A percentile compares a stretch with the other conserved stretches of the same genome.
Conservation (phyloP, 345 rosid genomes). For the Eucalyptus cloeziana region DNA sequence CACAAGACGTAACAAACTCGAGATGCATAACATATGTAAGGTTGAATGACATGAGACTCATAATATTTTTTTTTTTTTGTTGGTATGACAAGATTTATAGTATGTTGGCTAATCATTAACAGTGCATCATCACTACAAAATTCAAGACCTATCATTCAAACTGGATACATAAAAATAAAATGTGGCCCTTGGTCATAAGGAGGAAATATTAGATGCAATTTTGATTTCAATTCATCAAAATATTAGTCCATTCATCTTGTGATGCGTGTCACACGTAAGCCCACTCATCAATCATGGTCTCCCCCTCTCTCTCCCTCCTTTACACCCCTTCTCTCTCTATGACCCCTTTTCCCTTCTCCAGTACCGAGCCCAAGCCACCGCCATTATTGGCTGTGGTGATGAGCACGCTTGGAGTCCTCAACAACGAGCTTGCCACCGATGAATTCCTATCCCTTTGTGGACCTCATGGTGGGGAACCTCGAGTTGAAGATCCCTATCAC, state of each 20-base stretch:
- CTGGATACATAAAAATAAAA: no score
- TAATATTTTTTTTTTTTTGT: no score
- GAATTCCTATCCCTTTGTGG: not conserved
- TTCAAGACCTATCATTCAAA: no score
- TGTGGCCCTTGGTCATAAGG: not conserved
- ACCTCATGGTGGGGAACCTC: not conserved
- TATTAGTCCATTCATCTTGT: not conserved
- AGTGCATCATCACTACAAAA: not conserved
- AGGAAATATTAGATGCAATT: not conserved
- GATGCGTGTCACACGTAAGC: rapidly evolving
- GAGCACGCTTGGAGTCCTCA: not conserved
- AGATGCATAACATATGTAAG: not conserved
- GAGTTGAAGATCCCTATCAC: not conserved
- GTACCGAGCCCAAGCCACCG: not conserved
- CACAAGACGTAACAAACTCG: not conserved
- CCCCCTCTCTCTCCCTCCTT: no score
- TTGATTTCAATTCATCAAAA: not conserved
- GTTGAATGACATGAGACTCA: rapidly evolving
- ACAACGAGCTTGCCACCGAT: not conserved
- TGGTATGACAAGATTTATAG: no score
- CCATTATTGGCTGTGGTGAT: not conserved
- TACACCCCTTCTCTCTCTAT: no score
- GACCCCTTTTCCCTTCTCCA: no score
- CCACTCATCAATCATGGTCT: no score
- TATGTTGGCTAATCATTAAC: not conserved